Percentiles rank a stretch among this genome's conserved stretches.
phyloP scores from a whole-genome alignment of 1,284 basidiomycete genomes.

The Rhodotorula sp. region DNA sequence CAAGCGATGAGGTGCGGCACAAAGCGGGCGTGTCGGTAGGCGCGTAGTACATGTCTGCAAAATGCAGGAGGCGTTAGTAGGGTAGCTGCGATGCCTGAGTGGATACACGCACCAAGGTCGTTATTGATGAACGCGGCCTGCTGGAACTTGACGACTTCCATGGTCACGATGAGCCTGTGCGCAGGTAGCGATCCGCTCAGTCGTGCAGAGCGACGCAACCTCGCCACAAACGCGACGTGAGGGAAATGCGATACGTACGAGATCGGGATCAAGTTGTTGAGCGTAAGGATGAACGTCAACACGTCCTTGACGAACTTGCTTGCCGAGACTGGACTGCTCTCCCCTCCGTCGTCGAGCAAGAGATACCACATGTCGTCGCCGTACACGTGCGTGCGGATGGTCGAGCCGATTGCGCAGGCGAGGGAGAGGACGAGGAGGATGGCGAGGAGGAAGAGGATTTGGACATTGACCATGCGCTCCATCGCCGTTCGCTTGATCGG shows the following conservation, averaged over 20 bases:
- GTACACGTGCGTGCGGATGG: slow-evolving; percentile 62
- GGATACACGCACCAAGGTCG: slow-evolving; percentile 54
- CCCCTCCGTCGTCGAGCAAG: slow-evolving; percentile 42
- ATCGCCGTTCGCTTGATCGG: slow-evolving; percentile 97
- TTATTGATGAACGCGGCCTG: slow-evolving; percentile 96
- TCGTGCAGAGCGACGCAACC: neutral
- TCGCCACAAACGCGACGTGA: fast-evolving
- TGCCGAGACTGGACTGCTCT: slow-evolving; percentile 53
- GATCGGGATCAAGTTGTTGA: slow-evolving; percentile 99
- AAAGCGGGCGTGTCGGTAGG: slow-evolving; percentile 93
- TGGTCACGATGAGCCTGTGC: slow-evolving; percentile 81
- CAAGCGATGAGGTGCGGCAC: slow-evolving; percentile 93
- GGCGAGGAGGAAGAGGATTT: slow-evolving; percentile 94
- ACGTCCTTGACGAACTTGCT: slow-evolving; percentile 70
- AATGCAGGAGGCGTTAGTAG: neutral
- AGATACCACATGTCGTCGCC: slow-evolving; percentile 52
- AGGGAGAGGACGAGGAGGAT: slow-evolving; percentile 82
- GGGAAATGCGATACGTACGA: slow-evolving; percentile 54
- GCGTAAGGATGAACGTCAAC: slow-evolving; percentile 95
- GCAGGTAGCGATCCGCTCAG: no score
- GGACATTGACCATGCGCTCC: slow-evolving; percentile 91
- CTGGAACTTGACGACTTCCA: slow-evolving; percentile 99
- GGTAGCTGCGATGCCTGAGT: slow-evolving; percentile 65
- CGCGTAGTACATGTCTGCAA: slow-evolving; percentile 69
- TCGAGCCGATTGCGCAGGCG: slow-evolving; percentile 87